A percentile compares a stretch with the other conserved stretches of the same genome.
phyloP scores from a whole-genome alignment of 495 filamentous ascomycete species.

The Pyrenopolyporus hunteri region DNA sequence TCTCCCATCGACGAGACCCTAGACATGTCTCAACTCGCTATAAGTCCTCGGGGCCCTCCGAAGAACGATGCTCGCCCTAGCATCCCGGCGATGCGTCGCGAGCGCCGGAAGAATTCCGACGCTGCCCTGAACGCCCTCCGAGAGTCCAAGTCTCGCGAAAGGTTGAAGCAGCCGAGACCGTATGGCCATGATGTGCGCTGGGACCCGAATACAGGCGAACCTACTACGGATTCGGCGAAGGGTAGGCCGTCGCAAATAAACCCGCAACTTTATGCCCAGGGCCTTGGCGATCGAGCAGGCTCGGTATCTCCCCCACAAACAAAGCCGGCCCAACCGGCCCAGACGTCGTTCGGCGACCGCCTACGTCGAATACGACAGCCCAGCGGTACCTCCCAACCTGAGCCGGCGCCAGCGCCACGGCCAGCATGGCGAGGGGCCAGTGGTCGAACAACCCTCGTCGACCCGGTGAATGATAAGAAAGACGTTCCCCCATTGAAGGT shows the following conservation, averaged over 20 bases:
- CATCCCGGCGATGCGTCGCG: conserved; percentile 59
- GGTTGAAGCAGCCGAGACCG: conserved; percentile 34
- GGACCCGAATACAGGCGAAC: conserved; percentile 59
- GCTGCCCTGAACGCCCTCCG: conserved; percentile 42
- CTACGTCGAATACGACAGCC: conserved; percentile 50
- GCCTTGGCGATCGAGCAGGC: conserved; percentile 40
- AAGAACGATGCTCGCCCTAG: conserved; percentile 43
- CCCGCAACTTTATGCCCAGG: conserved; percentile 51
- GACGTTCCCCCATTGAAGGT: conserved; percentile 51
- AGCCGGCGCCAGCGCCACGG: conserved; percentile 43
- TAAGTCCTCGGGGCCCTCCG: conserved; percentile 28
- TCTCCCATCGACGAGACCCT: conserved; percentile 60
- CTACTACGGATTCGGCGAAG: conserved; percentile 49
- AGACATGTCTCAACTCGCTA: conserved; percentile 42
- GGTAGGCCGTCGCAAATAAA: conserved; percentile 56
- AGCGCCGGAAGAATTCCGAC: conserved; percentile 51
- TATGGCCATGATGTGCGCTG: conserved; percentile 47
- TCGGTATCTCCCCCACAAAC: conserved; percentile 34
- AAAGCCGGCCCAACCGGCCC: conserved; percentile 25
- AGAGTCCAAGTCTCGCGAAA: conserved; percentile 43
- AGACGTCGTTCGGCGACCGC: conserved; percentile 51
- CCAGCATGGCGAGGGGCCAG: conserved; percentile 62
- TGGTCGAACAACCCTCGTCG: conserved; percentile 55
- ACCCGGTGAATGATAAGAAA: conserved; percentile 53
- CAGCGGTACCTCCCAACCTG: conserved; percentile 39